Base-by-base conservation (phyloP, 345 rosid genomes). In the Camelina laxa region DNA sequence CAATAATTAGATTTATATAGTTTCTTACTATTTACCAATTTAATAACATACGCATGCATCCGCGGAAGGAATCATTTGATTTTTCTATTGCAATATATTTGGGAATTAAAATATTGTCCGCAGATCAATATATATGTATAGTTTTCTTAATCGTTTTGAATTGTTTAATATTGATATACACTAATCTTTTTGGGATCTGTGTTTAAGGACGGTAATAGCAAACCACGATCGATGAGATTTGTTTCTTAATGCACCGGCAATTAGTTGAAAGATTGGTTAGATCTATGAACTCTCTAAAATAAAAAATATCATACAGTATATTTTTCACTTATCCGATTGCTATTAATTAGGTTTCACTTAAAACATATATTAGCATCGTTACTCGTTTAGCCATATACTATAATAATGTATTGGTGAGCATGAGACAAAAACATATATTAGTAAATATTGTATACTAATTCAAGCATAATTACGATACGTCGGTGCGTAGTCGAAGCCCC, bases 21-120 rank as follows among this genome's bases (percentile, higher is more conserved):
- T 58, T 30, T 65, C 47, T 50, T 50, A 5, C 22, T 11, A 2
- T 12, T 24, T 44, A 30, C 35, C 21, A 20, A 61, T 72, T 65
- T 70, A 65, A 33, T 78, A 78, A 51, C 42, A 66, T 72, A 72
- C 81, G 77, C 81, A 72, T 78, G 81, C 81, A 66, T 66, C 65
- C 44, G 58, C 77, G 69, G 65, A 60, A 17, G 74, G 77, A 78
- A 78, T 78, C 81, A 60, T 60, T 67, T 67, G 27, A 51, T 66
- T 78, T 66, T 41, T 65, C 6, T 60, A 72, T 60, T 41, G 60
- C 48, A 48, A 50, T n/a, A 45, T 71, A 42, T 36, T 36, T 65
- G 4, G 6, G 8, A 50, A 17, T 59, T 58, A 41, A 51, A 60
- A 72, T 50, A 77, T 65, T 49, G 44, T n/a, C 36, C 76, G 67